phyloP scores from a whole-genome alignment of 1,139 yeast genomes.

The Torulaspora pretoriensis region DNA sequence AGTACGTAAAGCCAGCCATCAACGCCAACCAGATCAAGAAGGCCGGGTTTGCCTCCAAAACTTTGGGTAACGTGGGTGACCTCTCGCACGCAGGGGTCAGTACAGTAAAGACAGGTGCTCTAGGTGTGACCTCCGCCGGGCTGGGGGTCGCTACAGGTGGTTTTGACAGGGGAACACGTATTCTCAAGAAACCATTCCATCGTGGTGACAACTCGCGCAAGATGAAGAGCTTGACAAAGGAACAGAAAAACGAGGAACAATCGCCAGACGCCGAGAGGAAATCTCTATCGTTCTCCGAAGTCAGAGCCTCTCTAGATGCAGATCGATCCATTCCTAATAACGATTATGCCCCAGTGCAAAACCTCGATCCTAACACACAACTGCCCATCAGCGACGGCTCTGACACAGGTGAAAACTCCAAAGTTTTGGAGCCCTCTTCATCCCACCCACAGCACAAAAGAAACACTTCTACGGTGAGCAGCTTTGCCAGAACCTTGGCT shows the following conservation, averaged over 20 bases:
- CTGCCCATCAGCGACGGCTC: conserved; percentile 14
- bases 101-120: conserved; percentile 37
- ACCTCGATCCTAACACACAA: conserved; percentile 14
- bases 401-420: conserved; percentile 14
- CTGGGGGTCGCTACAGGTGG: conserved; percentile 38
- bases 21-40: conserved; percentile 38
- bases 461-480: conserved; percentile 24
- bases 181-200: conserved; percentile 28
- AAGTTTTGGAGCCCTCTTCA: conserved; percentile 8
- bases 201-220: conserved; percentile 9
- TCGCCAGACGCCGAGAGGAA: conserved; percentile 1
- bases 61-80: conserved; percentile 37
- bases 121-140: conserved; percentile 34
- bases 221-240: conserved; percentile 6
- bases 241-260: conserved; percentile 1
- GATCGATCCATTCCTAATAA: conserved; percentile 33
- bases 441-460: conserved; percentile 13
- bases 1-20: conserved; percentile 59
- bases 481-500: conserved; percentile 41
- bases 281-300: conserved; percentile 13
- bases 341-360: conserved; percentile 27
- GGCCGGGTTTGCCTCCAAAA: conserved; percentile 38
- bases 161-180: conserved; percentile 44
- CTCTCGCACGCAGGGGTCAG: conserved; percentile 35
- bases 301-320: conserved; percentile 21